Percentiles rank a stretch among this genome's conserved stretches.
phyloP scores from a whole-genome alignment of 2,329 filamentous ascomycete genomes.

The Sclerotinia glacialis region DNA sequence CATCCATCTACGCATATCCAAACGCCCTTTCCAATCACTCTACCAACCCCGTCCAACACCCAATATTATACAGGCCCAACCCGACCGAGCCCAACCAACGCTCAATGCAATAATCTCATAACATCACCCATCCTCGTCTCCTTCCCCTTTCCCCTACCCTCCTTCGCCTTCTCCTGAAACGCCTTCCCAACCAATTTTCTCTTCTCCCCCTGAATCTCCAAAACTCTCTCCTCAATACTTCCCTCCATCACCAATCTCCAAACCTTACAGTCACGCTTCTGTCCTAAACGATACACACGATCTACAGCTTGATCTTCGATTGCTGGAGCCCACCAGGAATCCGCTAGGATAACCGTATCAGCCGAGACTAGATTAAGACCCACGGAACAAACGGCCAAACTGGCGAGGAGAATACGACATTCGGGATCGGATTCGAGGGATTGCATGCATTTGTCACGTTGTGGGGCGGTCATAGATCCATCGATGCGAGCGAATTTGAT shows the following conservation, averaged over 20 bases:
- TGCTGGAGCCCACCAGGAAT: slow-evolving; percentile 90
- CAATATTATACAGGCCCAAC: neutral
- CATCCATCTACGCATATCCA: neutral
- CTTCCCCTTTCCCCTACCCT: slow-evolving; percentile 50
- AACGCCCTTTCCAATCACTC: neutral
- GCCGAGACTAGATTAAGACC: slow-evolving; percentile 83
- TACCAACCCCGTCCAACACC: neutral
- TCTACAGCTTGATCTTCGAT: slow-evolving; percentile 92
- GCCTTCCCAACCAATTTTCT: slow-evolving; percentile 73
- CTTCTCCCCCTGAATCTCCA: slow-evolving; percentile 77
- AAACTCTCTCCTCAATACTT: slow-evolving; percentile 76
- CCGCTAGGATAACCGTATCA: slow-evolving; percentile 78
- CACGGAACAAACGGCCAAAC: slow-evolving; percentile 77
- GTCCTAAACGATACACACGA: slow-evolving; percentile 80
- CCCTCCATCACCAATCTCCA: slow-evolving; percentile 79
- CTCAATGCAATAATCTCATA: slow-evolving; percentile 42
- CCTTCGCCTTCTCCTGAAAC: slow-evolving; percentile 67
- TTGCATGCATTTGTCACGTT: slow-evolving; percentile 70
- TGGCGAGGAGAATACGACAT: slow-evolving; percentile 76
- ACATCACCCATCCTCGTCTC: slow-evolving; percentile 56
- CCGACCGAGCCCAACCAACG: neutral
- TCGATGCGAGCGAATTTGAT: slow-evolving; percentile 72
- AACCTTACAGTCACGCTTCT: slow-evolving; percentile 73
- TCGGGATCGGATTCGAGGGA: slow-evolving; percentile 64
- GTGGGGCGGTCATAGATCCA: slow-evolving; percentile 68